These are phyloP conservation scores for Aspergillus terreus DNA, from an alignment of 2,329 filamentous ascomycete species.

Conservation along the genomic window DNA sequence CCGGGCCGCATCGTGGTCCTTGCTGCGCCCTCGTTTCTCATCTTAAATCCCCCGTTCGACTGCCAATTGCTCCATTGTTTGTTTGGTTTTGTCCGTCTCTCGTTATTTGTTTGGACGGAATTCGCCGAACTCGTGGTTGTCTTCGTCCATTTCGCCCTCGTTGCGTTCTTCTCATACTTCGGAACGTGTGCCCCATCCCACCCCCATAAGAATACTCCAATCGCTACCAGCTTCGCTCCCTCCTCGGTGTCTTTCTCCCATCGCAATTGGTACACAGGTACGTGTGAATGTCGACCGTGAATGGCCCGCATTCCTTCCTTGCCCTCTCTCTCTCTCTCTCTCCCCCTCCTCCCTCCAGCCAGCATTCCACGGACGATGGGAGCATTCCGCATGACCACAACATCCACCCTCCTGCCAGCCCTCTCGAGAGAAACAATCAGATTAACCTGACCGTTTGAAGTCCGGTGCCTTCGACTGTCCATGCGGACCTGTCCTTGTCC, in stretches of 20 bases:
- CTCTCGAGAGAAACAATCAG: slow-evolving; percentile 1
- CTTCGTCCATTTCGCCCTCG: slow-evolving; percentile 3
- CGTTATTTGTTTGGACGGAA: slow-evolving; percentile 10
- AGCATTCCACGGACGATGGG: slow-evolving; percentile 24
- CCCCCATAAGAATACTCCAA: slow-evolving; percentile 9
- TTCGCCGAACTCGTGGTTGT: slow-evolving; percentile 18
- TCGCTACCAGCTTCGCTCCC: background rate
- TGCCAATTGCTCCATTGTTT: background rate
- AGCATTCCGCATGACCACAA: slow-evolving; percentile 11
- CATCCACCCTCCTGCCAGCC: slow-evolving; percentile 11
- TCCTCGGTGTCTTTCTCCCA: slow-evolving; percentile 2
- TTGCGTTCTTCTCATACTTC: slow-evolving; percentile 10
- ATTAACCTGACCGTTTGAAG: background rate
- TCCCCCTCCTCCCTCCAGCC: slow-evolving; percentile 15
- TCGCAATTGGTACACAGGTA: slow-evolving; percentile 10
- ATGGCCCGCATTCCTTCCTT: slow-evolving; percentile 29
- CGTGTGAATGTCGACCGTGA: slow-evolving; percentile 17
- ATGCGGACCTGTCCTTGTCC: background rate
- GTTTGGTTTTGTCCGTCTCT: background rate
- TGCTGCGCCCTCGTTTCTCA: slow-evolving; percentile 4
- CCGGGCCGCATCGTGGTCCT: slow-evolving; percentile 8
- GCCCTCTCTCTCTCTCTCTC: slow-evolving; percentile 3
- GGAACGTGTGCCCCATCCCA: background rate
- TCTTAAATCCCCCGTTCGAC: background rate
- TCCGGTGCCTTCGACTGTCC: background rate